Evolutionary conservation across 2,329 filamentous ascomycete genomes (phyloP), one percentile per base, ranked within the genome.

Genomic region (Chrysoporthe austroafricana): DNA sequence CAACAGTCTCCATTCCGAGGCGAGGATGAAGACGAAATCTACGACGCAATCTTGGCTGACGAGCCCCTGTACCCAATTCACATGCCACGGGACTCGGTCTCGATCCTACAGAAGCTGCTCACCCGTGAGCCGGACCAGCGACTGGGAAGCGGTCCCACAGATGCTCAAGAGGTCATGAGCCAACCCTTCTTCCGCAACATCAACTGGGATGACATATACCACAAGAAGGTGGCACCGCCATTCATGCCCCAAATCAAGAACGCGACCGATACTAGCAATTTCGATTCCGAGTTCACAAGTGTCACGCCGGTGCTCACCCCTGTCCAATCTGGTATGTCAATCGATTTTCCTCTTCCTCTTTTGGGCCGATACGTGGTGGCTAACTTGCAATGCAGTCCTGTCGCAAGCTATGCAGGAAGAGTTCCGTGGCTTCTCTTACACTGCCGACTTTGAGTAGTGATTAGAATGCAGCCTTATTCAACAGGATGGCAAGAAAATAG

Each of bases 401-500:
- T 97, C 95, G 39, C 96, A 98, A 84, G 93, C 94, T 56, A 98
- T 98, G 94, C 96, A 99, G 83, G 96, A 99, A 83, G 94, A 99
- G 79, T 99, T 99, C 91, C 90, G 96, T 69, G 96, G 96, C 72
- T 99, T 99, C 84, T 98, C 95, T 36, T 99, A 99, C 81, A 96
- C 93, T 63, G 92, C 93, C 69, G 94, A 97, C 79, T 96, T 96
- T 81, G 91, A 91, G 70, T 94, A 83, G 78, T 56, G 26, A 71
- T 65, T 43, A 14, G 56, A 39, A 26, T 32, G 4, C 21, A 44
- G n/a, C 21, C 39, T 11, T 21, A 42, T 43, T 21, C 57, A 14
- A 39, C 16, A 34, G 34, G 14, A n/a, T 34, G 16, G 18, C 34
- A 32, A 9, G 18, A n/a, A 11, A 7, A 57, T 26, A 42, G 32